Evolutionary conservation across 345 rosid genomes (phyloP), one percentile per base, ranked within the genome.

Genomic region (Aquilaria sinensis): DNA sequence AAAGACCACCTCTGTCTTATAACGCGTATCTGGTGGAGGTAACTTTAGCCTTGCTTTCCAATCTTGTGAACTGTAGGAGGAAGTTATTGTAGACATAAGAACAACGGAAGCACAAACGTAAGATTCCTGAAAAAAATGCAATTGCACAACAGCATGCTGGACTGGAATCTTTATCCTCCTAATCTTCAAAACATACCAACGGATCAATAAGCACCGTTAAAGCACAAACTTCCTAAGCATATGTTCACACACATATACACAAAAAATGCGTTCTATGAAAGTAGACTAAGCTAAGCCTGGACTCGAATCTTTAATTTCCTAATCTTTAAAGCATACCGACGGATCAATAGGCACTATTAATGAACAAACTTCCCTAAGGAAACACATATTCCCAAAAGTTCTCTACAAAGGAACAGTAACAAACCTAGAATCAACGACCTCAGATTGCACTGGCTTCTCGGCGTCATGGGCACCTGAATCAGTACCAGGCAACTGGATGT

Each of bases 361-460:
- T 2, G 29, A 2, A 3, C 12, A 13, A 6, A 57, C 2, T 32
- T 23, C 34, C 9, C 10, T 16, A 57, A 9, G 33, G 2, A 16
- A 31, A 32, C 7, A 6, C 13, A 23, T 16, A 1, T 2, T 6
- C 10, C 5, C 8, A 37, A 37, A 37, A 9, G 8, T 4, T 37
- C 8, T 9, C 5, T 37, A 37, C 5, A 37, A 37, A 9, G 43
- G 8, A 23, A 71, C 1, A 9, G 1, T 13, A 58, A 66, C 64
- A 12, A 37, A 90, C 97, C 88, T 83, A 6, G 87, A 52, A 76
- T 85, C 96, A 51, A 77, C 65, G 23, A 88, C 89, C 80, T 88
- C 92, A 3, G 97, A 81, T 67, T 85, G 90, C 58, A 85, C 90
- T 16, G 96, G 85, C 82, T 90, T 90, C 70, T 85, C 92, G 45